Evolutionary conservation across 1,284 basidiomycete species (phyloP).

Genomic region (Pascua sp.): DNA sequence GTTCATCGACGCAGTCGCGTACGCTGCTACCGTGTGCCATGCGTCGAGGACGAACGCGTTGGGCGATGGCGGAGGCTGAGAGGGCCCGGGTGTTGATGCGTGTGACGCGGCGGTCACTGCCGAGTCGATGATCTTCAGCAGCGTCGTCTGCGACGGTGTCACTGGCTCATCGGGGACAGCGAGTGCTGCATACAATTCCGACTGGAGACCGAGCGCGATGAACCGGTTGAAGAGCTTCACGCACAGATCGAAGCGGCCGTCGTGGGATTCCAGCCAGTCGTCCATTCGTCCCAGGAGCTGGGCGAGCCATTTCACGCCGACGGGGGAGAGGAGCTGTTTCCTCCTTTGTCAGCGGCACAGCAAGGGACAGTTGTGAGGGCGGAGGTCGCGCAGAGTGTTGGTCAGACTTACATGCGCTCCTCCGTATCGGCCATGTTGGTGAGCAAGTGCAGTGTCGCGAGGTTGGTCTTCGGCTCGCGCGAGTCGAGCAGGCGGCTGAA

Average conservation of each 20-base stretch:
- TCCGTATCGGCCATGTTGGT: conserved; percentile 59
- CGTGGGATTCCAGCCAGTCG: conserved; percentile 60
- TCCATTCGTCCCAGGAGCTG: conserved; percentile 60
- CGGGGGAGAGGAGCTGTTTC: conserved; percentile 15
- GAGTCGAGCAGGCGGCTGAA: conserved; percentile 68
- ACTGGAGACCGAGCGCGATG: conserved; percentile 43
- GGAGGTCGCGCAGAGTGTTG: background rate
- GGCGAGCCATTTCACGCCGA: conserved; percentile 30
- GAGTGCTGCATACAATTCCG: conserved; percentile 4
- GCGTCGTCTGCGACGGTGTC: conserved; percentile 72
- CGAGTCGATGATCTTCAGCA: conserved; percentile 82
- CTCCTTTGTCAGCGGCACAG: background rate
- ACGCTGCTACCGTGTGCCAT: conserved; percentile 20
- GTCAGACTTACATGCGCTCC: too few species aligned
- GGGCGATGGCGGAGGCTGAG: conserved; percentile 1
- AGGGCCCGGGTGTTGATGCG: background rate
- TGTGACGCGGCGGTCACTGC: conserved; percentile 53
- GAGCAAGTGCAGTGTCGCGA: conserved; percentile 66
- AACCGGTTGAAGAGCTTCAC: conserved; percentile 55
- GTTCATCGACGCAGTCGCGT: conserved; percentile 27
- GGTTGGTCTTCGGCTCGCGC: conserved; percentile 60
- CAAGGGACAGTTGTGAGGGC: background rate
- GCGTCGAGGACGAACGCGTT: conserved; percentile 24
- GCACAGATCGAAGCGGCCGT: conserved; percentile 68
- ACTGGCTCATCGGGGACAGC: conserved; percentile 60